A percentile compares a stretch with the other conserved stretches of the same genome.
Conservation (phyloP, 164 flowering plant genomes). For the Santalum album region DNA sequence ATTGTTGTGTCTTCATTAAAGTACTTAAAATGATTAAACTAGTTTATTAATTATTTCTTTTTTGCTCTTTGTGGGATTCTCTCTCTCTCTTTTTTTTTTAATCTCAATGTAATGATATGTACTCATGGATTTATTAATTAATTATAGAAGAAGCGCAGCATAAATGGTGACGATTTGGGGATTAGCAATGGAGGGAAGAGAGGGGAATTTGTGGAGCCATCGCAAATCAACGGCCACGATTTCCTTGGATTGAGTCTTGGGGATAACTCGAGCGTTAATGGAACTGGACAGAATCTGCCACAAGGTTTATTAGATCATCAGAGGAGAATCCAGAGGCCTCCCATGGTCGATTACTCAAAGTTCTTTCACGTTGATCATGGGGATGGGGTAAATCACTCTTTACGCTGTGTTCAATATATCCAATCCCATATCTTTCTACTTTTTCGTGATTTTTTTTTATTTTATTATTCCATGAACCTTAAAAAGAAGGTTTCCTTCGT, state of each 20-base stretch:
- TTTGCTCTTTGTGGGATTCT: neutral
- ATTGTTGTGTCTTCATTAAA: slow-evolving; percentile 19
- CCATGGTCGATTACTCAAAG: too few species aligned
- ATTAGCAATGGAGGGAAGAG: slow-evolving; percentile 3
- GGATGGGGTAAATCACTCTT: too few species aligned
- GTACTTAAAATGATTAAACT: slow-evolving; percentile 2
- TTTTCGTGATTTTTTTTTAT: too few species aligned
- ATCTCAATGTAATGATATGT: neutral
- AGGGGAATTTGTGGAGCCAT: neutral
- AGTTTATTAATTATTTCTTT: neutral
- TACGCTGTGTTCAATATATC: too few species aligned
- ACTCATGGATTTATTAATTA: too few species aligned
- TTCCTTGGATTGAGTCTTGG: slow-evolving; percentile 5
- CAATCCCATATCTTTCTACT: too few species aligned
- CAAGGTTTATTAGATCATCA: too few species aligned
- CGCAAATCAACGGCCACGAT: slow-evolving; percentile 4
- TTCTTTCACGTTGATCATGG: too few species aligned
- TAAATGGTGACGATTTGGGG: neutral
- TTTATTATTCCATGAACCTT: too few species aligned
- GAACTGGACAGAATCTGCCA: too few species aligned
- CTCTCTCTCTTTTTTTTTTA: neutral
- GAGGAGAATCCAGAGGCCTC: too few species aligned
- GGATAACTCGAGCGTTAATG: neutral
- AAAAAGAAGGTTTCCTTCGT: too few species aligned
- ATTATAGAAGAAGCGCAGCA: slow-evolving; percentile 16